A percentile compares a stretch with the other conserved stretches of the same genome.
phyloP scores from a whole-genome alignment of 805 yeast species.

The Wickerhamiella brachini region DNA sequence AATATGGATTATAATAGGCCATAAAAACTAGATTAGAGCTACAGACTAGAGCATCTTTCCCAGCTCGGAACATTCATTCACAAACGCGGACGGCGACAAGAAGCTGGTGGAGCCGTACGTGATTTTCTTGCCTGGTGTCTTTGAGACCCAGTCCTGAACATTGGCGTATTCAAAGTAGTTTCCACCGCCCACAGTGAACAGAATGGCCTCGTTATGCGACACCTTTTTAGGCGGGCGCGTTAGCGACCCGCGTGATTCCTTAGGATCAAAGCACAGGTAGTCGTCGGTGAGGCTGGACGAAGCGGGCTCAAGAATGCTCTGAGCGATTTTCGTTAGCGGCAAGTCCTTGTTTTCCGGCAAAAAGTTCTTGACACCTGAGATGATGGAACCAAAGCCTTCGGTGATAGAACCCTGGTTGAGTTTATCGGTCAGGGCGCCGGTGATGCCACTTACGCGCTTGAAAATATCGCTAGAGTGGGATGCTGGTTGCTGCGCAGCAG shows the following conservation, averaged over 20 bases:
- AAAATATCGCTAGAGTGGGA: constrained; percentile 23
- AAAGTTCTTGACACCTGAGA: constrained; percentile 74
- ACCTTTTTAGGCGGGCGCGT: constrained; percentile 80
- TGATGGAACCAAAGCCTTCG: constrained; percentile 80
- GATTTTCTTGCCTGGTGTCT: constrained; percentile 37
- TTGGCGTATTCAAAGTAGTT: constrained; percentile 89
- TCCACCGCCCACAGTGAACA: constrained; percentile 95
- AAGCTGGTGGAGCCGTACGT: constrained; percentile 74
- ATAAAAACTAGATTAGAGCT: too few relatives aligned
- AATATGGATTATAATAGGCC: too few relatives aligned
- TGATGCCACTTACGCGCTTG: constrained; percentile 51
- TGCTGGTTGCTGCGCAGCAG: constrained; percentile 13
- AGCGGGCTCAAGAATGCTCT: constrained; percentile 77
- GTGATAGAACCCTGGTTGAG: constrained; percentile 74
- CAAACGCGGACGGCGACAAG: constrained; percentile 21
- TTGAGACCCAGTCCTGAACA: constrained; percentile 69
- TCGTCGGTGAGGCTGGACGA: constrained; percentile 47
- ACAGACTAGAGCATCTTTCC: constrained; percentile 15
- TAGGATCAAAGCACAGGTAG: constrained; percentile 82
- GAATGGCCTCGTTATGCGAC: constrained; percentile 65
- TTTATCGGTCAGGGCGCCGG: constrained; percentile 59
- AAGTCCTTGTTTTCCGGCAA: constrained; percentile 78
- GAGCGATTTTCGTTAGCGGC: constrained; percentile 83
- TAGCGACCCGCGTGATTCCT: constrained; percentile 71
- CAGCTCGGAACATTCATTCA: constrained; percentile 22